A percentile compares a stretch with the other conserved stretches of the same genome.
phyloP scores from a whole-genome alignment of 2,329 filamentous ascomycete species.

The Pyrenophora seminiperda region DNA sequence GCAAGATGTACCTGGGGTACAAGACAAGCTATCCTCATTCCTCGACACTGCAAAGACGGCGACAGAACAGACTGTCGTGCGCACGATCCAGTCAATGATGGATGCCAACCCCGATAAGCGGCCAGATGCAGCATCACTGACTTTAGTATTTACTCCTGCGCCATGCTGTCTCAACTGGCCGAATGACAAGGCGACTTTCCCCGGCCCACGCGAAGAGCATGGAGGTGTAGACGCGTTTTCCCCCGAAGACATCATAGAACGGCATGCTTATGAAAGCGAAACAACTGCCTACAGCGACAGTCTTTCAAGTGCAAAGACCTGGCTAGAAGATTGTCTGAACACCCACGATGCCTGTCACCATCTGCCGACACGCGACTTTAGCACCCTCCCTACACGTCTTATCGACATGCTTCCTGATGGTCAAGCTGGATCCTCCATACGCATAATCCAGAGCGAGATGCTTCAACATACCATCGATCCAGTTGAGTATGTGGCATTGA shows the following conservation, averaged over 20 bases:
- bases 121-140: slow-evolving; percentile 39
- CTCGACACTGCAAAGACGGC: slow-evolving; percentile 23
- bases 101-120: slow-evolving; percentile 35
- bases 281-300: slow-evolving; percentile 4
- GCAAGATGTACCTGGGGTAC: slow-evolving; percentile 40
- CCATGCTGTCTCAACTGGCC: slow-evolving; percentile 47
- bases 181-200: slow-evolving; percentile 40
- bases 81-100: slow-evolving; percentile 42
- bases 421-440: slow-evolving; percentile 17
- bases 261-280: slow-evolving; percentile 5
- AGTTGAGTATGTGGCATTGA: slow-evolving; percentile 37
- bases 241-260: slow-evolving; percentile 25
- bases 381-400: slow-evolving; percentile 39
- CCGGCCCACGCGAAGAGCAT: slow-evolving; percentile 41
- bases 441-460: slow-evolving; percentile 30
- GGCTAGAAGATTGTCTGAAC: slow-evolving; percentile 38
- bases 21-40: slow-evolving; percentile 33
- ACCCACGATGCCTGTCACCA: slow-evolving; percentile 35
- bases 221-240: slow-evolving; percentile 32
- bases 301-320: slow-evolving; percentile 29
- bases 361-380: slow-evolving; percentile 3
- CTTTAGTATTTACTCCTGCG: slow-evolving; percentile 43
- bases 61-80: slow-evolving; percentile 32
- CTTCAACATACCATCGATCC: slow-evolving; percentile 13
- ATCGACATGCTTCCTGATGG: slow-evolving; percentile 34